Evolutionary conservation across 148 eudicot genomes (phyloP), one percentile per base, ranked within the genome.

Genomic region (Spergularia bocconei): DNA sequence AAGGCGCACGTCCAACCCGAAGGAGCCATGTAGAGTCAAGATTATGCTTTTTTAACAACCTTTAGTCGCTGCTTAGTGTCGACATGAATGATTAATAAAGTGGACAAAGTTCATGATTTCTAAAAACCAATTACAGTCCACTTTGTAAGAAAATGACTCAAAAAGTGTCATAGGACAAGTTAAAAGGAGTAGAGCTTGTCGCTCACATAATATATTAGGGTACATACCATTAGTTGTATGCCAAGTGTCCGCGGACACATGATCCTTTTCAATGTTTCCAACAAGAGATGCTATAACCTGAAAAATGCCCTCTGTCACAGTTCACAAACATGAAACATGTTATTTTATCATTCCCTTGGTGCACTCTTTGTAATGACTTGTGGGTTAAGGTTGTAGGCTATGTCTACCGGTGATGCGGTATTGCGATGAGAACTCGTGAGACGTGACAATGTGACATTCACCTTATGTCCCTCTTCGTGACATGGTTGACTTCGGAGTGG

Each of bases 201-300:
- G 58, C n/a, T 76, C 39, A 76, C 58, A 59, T 47, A 54, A 5
- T 70, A 11, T 62, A 69, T 59, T 11, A 7, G 12, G 16, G 61
- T 53, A 23, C 23, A 7, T 20, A 33, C 33, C 51, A 15, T 72
- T 12, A 11, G 36, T 16, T 19, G 4, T 58, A 7, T 51, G 82
- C 70, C 74, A 79, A 17, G 70, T 74, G 81, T 67, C 17, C 13
- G 14, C 1, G 4, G 12, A 16, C 21, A 60, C 68, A 78, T 70
- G 77, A 13, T 57, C 23, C 48, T 10, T 59, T 57, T 59, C 36
- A 47, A 25, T 8, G 5, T 52, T 56, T 13, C 67, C 59, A 76
- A 76, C 67, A 59, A 57, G 0, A 47, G 16, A 41, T 23, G 54
- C 23, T 5, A 6, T 16, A 29, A 1, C 36, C 36, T n/a, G 15